A percentile compares a stretch with the other conserved stretches of the same genome.
phyloP scores from a whole-genome alignment of 768 basidiomycete species.

The Xerocomellus intermedius region DNA sequence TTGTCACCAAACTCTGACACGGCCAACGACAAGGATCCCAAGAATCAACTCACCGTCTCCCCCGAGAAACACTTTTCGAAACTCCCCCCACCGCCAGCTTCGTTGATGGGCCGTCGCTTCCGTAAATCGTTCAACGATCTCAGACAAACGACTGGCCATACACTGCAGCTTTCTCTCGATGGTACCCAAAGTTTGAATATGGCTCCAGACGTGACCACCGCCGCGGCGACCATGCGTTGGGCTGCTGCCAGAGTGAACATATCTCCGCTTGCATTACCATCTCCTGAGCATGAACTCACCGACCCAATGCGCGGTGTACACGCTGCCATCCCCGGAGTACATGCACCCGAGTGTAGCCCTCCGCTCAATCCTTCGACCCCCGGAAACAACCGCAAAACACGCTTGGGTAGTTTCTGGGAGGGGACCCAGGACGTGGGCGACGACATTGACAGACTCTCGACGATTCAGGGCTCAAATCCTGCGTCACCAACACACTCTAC shows the following conservation, averaged over 20 bases:
- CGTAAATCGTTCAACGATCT: constrained; percentile 48
- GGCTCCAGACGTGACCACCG: constrained; percentile 56
- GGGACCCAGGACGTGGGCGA: constrained; percentile 68
- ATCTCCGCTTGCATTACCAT: constrained; percentile 83
- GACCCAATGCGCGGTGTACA: constrained; percentile 84
- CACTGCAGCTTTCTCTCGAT: constrained; percentile 29
- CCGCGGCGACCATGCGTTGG: constrained; percentile 81
- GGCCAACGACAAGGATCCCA: constrained; percentile 19
- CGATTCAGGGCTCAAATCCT: constrained; percentile 25
- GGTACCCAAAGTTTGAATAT: constrained; percentile 29
- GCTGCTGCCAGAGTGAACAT: constrained; percentile 83
- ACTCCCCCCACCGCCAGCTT: constrained; percentile 23
- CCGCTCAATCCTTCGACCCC: constrained; percentile 42
- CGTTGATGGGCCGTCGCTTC: constrained; percentile 38
- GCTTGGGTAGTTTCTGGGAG: constrained; percentile 73
- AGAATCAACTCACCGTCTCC: constrained; percentile 17
- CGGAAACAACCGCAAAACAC: constrained; percentile 50
- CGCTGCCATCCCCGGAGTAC: constrained; percentile 62
- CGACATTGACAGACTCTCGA: constrained; percentile 21
- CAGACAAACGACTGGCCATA: constrained; percentile 31
- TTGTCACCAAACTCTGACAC: constrained; percentile 11
- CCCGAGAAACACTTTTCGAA: constrained; percentile 30
- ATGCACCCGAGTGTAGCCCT: constrained; percentile 38
- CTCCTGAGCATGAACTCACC: constrained; percentile 87
- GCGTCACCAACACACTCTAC: constrained; percentile 20